A percentile compares a stretch with the other conserved stretches of the same genome.
phyloP scores from a whole-genome alignment of 1,139 yeast genomes.

The Debaryomyces subglobosus region DNA sequence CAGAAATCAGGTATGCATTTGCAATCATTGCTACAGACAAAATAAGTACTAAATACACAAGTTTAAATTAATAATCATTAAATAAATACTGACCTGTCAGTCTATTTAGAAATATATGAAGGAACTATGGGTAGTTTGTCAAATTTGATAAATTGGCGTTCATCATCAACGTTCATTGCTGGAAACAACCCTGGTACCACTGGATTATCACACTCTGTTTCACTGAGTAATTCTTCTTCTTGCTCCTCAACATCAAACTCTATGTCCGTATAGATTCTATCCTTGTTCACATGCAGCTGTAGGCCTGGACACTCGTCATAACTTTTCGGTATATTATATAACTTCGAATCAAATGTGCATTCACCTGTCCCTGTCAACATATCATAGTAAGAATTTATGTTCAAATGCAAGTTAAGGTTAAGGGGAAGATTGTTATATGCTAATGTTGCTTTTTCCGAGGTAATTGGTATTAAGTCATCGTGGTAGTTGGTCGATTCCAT shows the following conservation, averaged over 20 bases:
- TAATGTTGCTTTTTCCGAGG: slow-evolving; percentile 5
- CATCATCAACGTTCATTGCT: slow-evolving; percentile 30
- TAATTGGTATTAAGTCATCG: slow-evolving; percentile 20
- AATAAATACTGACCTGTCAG: slow-evolving; percentile 10
- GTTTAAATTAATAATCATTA: background rate
- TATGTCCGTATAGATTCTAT: background rate
- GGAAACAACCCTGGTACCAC: slow-evolving; percentile 45
- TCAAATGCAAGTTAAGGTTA: slow-evolving; percentile 14
- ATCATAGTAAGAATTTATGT: slow-evolving; percentile 15
- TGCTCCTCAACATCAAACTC: background rate
- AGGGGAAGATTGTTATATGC: slow-evolving; percentile 4
- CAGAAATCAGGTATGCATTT: background rate
- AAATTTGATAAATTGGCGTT: slow-evolving; percentile 27
- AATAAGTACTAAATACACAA: background rate
- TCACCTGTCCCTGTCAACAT: slow-evolving; percentile 8
- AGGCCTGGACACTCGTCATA: background rate
- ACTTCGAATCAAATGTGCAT: background rate
- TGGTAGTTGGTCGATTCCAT: slow-evolving; percentile 30
- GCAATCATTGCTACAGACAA: background rate
- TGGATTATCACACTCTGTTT: slow-evolving; percentile 17
- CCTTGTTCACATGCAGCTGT: background rate
- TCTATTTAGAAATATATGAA: slow-evolving; percentile 18
- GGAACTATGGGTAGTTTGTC: slow-evolving; percentile 38
- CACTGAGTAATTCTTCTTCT: background rate
- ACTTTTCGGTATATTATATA: background rate